Percentiles rank a stretch among this genome's conserved stretches.
These are phyloP conservation scores for Aspergillus hortae DNA, from an alignment of 2,329 filamentous ascomycete species.

Conservation along the genomic window DNA sequence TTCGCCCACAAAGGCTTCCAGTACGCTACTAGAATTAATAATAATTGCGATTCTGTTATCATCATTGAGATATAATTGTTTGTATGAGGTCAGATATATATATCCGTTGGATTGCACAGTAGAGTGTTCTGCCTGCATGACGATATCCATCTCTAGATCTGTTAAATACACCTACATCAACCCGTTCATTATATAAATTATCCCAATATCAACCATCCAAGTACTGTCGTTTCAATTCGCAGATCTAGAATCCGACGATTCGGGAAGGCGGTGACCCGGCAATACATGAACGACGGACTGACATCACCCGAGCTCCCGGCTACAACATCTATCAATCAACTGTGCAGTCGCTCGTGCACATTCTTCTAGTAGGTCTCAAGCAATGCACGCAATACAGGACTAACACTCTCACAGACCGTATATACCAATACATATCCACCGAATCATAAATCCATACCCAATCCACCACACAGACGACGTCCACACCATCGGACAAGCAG, in stretches of 20 bases:
- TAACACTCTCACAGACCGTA: too few species aligned
- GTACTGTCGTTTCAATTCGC: too few species aligned
- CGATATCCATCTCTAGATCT: not conserved
- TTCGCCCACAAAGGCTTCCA: constrained; percentile 10
- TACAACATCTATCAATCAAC: not conserved
- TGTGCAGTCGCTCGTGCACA: too few species aligned
- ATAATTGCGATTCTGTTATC: constrained; percentile 7
- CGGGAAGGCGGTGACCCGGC: constrained; percentile 1
- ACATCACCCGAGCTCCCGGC: not conserved
- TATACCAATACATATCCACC: too few species aligned
- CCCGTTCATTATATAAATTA: not conserved
- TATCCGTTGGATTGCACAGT: not conserved
- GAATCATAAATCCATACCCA: too few species aligned
- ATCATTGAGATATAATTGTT: not conserved
- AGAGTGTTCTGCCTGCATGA: too few species aligned
- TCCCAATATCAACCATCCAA: not conserved
- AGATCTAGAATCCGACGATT: not conserved
- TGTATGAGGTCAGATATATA: not conserved
- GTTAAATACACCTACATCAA: not conserved
- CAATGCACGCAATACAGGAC: too few species aligned
- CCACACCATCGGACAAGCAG: not conserved
- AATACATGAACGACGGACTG: not conserved
- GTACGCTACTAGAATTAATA: constrained; percentile 22
- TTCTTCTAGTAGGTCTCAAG: too few species aligned
- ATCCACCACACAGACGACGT: not conserved